These are phyloP conservation scores for Parafenestella ontariensis DNA, from an alignment of 2,329 filamentous ascomycete genomes.

Conservation along the genomic window DNA sequence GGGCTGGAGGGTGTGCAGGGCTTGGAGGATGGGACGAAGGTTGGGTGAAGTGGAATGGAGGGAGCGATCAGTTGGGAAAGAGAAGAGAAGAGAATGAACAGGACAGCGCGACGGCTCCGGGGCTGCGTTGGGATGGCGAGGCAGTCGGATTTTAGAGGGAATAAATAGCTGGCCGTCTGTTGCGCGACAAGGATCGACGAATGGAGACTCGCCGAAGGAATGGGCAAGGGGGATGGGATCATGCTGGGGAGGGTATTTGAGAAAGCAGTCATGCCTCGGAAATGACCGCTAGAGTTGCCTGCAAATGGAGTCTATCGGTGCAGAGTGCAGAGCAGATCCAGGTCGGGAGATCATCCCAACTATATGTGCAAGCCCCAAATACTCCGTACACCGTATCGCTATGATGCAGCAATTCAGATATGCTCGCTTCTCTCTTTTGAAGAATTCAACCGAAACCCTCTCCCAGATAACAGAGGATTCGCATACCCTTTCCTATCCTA, in stretches of 20 bases:
- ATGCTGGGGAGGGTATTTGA: neutral
- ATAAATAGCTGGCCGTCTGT: too few relatives aligned
- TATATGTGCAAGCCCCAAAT: neutral
- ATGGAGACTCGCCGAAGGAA: neutral
- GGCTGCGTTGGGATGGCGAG: too few relatives aligned
- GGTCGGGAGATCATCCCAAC: neutral
- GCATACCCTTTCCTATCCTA: neutral
- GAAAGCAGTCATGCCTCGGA: neutral
- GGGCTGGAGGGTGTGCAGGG: slow-evolving; percentile 68
- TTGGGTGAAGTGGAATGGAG: slow-evolving; percentile 9
- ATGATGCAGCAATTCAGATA: neutral
- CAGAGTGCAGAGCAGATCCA: neutral
- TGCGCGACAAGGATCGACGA: too few relatives aligned
- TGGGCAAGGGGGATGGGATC: neutral
- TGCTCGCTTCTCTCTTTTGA: neutral
- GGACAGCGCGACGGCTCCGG: too few relatives aligned
- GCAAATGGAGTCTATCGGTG: neutral
- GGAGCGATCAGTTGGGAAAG: neutral
- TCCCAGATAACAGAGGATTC: neutral
- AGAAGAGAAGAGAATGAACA: too few relatives aligned
- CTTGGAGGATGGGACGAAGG: slow-evolving; percentile 78
- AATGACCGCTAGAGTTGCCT: neutral
- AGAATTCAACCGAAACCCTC: too few relatives aligned
- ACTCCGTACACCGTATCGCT: neutral
- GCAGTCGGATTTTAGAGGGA: too few relatives aligned